phyloP scores from a whole-genome alignment of 768 basidiomycete species.

The Macrolepiota fuliginosa region DNA sequence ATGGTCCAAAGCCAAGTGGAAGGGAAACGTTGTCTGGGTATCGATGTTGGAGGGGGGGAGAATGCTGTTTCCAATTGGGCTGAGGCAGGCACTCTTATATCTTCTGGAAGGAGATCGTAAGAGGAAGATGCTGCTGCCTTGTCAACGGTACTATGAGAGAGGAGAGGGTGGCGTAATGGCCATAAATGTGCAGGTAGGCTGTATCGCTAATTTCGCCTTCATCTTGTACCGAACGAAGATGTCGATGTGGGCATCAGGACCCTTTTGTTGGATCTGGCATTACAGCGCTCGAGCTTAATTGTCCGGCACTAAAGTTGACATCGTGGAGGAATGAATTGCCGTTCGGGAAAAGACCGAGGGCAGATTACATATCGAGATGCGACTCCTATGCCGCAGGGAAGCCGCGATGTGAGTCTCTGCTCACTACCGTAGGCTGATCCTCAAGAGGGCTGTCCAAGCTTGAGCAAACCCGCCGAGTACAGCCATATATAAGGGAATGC shows the following conservation, averaged over 20 bases:
- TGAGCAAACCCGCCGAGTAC: background rate
- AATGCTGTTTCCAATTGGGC: background rate
- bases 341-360: slow-evolving; percentile 5
- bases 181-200: slow-evolving; percentile 11
- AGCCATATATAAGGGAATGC: background rate
- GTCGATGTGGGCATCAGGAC: slow-evolving; percentile 10
- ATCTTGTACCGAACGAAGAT: slow-evolving; percentile 14
- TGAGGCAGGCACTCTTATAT: background rate
- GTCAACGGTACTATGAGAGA: slow-evolving; percentile 15
- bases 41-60: background rate
- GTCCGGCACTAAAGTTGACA: slow-evolving; percentile 13
- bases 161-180: slow-evolving; percentile 11
- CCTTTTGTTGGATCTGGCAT: slow-evolving; percentile 12
- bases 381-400: background rate
- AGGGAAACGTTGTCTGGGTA: background rate
- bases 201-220: slow-evolving; percentile 6
- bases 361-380: slow-evolving; percentile 4
- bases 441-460: background rate
- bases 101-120: background rate
- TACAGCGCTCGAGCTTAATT: slow-evolving; percentile 12
- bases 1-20: background rate
- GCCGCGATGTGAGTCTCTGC: background rate
- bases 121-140: slow-evolving; percentile 11
- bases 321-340: slow-evolving; percentile 10
- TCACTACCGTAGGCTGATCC: background rate